Evolutionary conservation across 495 filamentous ascomycete genomes (phyloP), one percentile per base, ranked within the genome.

Genomic region (Xylaria castorea): DNA sequence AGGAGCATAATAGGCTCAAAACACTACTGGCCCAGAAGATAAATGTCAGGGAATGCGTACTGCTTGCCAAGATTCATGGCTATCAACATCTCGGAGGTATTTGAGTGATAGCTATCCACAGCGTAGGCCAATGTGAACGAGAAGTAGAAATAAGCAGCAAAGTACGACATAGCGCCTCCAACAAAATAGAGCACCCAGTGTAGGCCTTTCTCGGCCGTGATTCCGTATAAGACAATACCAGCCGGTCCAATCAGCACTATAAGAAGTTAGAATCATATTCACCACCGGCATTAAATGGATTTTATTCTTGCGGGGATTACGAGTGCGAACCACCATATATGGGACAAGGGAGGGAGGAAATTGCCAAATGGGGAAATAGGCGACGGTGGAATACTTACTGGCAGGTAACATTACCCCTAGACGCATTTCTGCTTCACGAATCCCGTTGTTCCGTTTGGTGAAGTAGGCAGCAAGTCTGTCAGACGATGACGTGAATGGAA

Each of bases 31-130:
- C 5, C 11, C 0, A 6, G 27, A 44, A 36, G 20, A 44, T 25
- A 20, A 22, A 2, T 22, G 18, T 57, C 2, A 18, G 32, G 36
- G 48, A 32, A 57, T 55, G 27, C 66, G 50, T 68, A 68, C 77
- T 90, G 88, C 71, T 91, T 91, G n/a, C 89, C 89, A 32, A 91
- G 74, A 72, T 90, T 91, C 88, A 91, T 90, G 3, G 87, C 88
- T 73, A 91, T 91, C 38, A 91, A 80, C 89, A 91, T 90, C 75
- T 91, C 89, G 0, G 81, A 84, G 12, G 85, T 85, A 66, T 89
- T 89, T 2, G 85, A 81, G n/a, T 84, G 82, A 74, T 90, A 89
- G 16, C 81, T 85, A 76, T 90, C 88, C 16, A 90, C 85, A 1
- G 87, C 86, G 61, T 90, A 89, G 5, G 88, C 88, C 14, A 90